Evolutionary conservation across 352 stramenopile species (phyloP), one percentile per base, ranked within the genome.

Genomic region (Phytophthora megakarya): DNA sequence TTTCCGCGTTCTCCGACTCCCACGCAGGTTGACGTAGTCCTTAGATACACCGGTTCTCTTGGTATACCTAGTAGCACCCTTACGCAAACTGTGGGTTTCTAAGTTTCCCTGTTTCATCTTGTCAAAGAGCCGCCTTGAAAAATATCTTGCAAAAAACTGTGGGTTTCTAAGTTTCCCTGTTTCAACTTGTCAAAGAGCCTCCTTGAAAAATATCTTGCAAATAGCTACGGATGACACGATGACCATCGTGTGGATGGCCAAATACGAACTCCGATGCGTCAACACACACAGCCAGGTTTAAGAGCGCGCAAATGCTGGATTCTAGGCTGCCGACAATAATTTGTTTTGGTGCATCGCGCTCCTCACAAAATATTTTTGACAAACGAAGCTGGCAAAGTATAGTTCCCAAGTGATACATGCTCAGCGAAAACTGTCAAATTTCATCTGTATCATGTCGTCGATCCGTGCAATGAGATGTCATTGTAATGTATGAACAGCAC

Each of bases 361-460:
- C 39, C 9, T 46, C 18, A n/a, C 7, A 46, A 18, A 46, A 28
- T 7, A 28, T 46, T 46, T 46, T 46, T 6, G 39, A 46, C 39
- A n/a, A 46, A 46, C 39, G 7, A 2, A 46, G 39, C 2, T 46
- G 39, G 16, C 46, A 53, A n/a, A 42, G 1, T 13, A 53, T 3
- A 13, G 46, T 42, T 1, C 26, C 12, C 1, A 22, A 18, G 28
- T 53, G 16, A 1, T 42, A 11, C 0, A 53, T 39, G 3, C 19
- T 42, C 1, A 19, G 1, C n/a, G 30, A 15, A 53, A 42, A 5
- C 18, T 42, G 9, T 40, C 28, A 32, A 53, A 53, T 12, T 30
- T 40, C 8, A 53, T 5, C 18, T 53, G 21, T 28, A 53, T 53
- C 46, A 53, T 53, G 11, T 40, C 28, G 28, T 53, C 46, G 5